Percentiles rank a stretch among this genome's conserved stretches.
These are phyloP conservation scores for Apiotrichum laibachii DNA, from an alignment of 1,284 basidiomycete genomes.

Conservation along the genomic window DNA sequence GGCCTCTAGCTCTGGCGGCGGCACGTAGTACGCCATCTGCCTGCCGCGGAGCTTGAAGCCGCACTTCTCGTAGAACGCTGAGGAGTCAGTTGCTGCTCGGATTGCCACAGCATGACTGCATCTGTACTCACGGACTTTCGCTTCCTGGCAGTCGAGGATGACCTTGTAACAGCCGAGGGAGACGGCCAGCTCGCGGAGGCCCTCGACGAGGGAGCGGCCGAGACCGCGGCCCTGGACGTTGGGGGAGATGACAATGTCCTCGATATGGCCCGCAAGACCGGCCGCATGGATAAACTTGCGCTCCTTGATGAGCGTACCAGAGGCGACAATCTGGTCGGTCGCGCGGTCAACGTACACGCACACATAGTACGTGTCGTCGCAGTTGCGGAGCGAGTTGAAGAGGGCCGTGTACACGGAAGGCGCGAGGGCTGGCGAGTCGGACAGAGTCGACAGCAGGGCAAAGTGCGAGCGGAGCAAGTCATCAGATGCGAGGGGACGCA, in stretches of 20 bases:
- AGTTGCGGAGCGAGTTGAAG: slow-evolving; percentile 56
- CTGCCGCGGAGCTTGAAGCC: slow-evolving; percentile 53
- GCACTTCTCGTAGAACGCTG: slow-evolving; percentile 96
- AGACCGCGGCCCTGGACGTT: slow-evolving; percentile 84
- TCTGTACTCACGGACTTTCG: slow-evolving; percentile 74
- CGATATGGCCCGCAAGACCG: slow-evolving; percentile 87
- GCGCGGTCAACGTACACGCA: slow-evolving; percentile 75
- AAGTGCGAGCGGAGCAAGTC: slow-evolving; percentile 86
- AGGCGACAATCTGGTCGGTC: slow-evolving; percentile 76
- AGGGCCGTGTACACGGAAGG: slow-evolving; percentile 65
- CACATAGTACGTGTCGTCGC: slow-evolving; percentile 71
- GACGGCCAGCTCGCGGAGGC: slow-evolving; percentile 74
- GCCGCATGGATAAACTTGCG: slow-evolving; percentile 85
- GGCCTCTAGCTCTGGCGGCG: not conserved
- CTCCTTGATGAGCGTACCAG: slow-evolving; percentile 83
- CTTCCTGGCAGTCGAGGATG: slow-evolving; percentile 87
- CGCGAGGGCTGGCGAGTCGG: slow-evolving; percentile 72
- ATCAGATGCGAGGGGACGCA: slow-evolving; percentile 80
- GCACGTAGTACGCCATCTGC: slow-evolving; percentile 38
- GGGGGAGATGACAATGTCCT: slow-evolving; percentile 92
- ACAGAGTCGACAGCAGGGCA: slow-evolving; percentile 73
- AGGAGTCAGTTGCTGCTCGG: not conserved
- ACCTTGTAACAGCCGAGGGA: slow-evolving; percentile 84
- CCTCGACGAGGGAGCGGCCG: slow-evolving; percentile 78
- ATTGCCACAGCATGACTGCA: not conserved